phyloP scores from a whole-genome alignment of 768 basidiomycete species.

The Xerocomellus chrysenteron region DNA sequence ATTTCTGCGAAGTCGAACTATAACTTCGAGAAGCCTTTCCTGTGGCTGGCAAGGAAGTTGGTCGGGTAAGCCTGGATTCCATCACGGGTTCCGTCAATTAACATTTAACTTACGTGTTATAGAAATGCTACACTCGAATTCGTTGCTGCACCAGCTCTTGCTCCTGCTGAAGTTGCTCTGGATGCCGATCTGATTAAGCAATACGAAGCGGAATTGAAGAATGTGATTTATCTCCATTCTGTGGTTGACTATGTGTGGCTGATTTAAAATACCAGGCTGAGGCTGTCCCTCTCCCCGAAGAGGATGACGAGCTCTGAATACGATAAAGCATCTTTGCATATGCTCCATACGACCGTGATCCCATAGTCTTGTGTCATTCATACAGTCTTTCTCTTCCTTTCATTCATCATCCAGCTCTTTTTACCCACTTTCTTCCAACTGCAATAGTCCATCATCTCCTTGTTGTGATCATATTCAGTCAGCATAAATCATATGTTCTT shows the following conservation, averaged over 20 bases:
- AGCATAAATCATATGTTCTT: conserved; percentile 20
- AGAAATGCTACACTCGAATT: conserved; percentile 91
- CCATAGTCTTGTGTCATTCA: conserved; percentile 21
- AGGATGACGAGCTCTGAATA: conserved; percentile 82
- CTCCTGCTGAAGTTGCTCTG: conserved; percentile 88
- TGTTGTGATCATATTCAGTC: conserved; percentile 25
- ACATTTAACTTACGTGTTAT: neutral
- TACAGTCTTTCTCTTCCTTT: conserved; percentile 13
- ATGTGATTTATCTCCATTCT: conserved; percentile 40
- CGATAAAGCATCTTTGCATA: conserved; percentile 16
- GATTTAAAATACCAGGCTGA: conserved; percentile 59
- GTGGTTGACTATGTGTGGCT: neutral
- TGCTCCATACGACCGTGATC: conserved; percentile 21
- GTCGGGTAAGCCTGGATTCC: conserved; percentile 68
- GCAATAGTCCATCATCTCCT: conserved; percentile 24
- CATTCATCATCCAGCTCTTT: conserved; percentile 17
- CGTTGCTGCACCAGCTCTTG: conserved; percentile 93
- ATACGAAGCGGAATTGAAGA: conserved; percentile 75
- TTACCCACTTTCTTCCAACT: conserved; percentile 23
- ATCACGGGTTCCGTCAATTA: neutral
- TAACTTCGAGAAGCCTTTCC: conserved; percentile 99
- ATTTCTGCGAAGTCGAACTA: conserved; percentile 99
- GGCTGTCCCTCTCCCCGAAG: conserved; percentile 92
- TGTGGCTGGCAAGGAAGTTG: conserved; percentile 97
- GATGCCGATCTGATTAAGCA: conserved; percentile 75